Conservation (phyloP, 495 filamentous ascomycete species). For the Trichoderma erinaceum region DNA sequence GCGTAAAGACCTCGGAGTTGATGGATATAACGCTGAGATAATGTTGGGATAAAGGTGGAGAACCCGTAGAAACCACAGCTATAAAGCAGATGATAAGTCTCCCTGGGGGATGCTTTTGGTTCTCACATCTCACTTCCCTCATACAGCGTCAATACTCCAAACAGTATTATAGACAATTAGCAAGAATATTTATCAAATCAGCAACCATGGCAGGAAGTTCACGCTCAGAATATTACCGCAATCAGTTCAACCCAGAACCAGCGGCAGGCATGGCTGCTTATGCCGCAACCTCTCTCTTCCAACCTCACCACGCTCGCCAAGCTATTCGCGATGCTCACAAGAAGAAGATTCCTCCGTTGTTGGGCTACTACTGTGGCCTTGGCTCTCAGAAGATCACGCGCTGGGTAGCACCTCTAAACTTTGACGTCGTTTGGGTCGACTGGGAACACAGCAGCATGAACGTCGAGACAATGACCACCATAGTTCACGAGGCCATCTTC, state of each 20-base stretch:
- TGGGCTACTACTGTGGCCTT: conserved; percentile 36
- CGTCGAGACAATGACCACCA: conserved; percentile 43
- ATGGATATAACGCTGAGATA: background rate
- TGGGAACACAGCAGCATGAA: conserved; percentile 40
- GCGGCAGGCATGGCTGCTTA: conserved; percentile 35
- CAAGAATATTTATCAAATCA: no score
- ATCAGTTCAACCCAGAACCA: background rate
- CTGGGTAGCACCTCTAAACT: conserved; percentile 34
- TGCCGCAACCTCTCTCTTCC: conserved; percentile 35
- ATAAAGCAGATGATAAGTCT: background rate
- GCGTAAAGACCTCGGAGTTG: background rate
- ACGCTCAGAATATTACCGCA: no score
- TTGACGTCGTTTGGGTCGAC: conserved; percentile 39
- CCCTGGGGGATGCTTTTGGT: no score
- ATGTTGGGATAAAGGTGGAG: no score
- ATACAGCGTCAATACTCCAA: no score
- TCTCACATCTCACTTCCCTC: no score
- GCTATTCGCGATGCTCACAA: conserved; percentile 40
- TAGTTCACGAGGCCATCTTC: conserved; percentile 40
- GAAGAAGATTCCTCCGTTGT: conserved; percentile 35
- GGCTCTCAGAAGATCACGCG: conserved; percentile 31
- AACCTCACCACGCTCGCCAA: conserved; percentile 38
- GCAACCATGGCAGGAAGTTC: background rate
- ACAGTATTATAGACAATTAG: no score
- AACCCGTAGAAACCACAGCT: background rate